Percentiles rank a stretch among this genome's conserved stretches.
Conservation (phyloP, 2,329 filamentous ascomycete genomes). For the Alternaria tenuissima region DNA sequence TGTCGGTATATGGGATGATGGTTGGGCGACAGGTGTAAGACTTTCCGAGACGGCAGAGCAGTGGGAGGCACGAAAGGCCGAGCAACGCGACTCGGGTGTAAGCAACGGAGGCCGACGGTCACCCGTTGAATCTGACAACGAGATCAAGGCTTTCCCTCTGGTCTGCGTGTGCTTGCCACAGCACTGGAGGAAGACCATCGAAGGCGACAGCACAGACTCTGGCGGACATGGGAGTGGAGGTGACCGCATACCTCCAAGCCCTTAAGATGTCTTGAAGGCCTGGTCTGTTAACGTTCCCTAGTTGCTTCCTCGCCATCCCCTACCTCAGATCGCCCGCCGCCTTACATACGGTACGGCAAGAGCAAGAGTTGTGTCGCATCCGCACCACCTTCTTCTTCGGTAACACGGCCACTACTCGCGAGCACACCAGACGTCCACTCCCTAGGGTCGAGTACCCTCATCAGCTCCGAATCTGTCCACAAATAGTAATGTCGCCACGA, state of each 20-base stretch:
- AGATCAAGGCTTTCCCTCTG: conserved; percentile 97
- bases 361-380: conserved; percentile 15
- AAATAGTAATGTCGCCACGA: conserved; percentile 46
- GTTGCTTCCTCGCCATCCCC: conserved; percentile 32
- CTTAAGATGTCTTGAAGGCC: conserved; percentile 26
- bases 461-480: conserved; percentile 36
- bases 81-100: conserved; percentile 91
- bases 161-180: conserved; percentile 95
- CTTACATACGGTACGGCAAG: conserved; percentile 7
- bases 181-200: conserved; percentile 96
- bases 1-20: conserved; percentile 98
- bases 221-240: conserved; percentile 43
- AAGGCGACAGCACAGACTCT: conserved; percentile 69
- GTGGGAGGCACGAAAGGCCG: conserved; percentile 78
- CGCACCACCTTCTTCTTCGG: conserved; percentile 11
- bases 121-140: conserved; percentile 62
- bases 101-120: conserved; percentile 72
- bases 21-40: conserved; percentile 94
- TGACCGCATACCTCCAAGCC: conserved; percentile 44
- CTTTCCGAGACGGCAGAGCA: conserved; percentile 85
- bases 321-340: conserved; percentile 20
- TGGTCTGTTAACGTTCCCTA: conserved; percentile 39
- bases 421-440: conserved; percentile 30
- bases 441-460: conserved; percentile 43
- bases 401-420: conserved; percentile 27